Evolutionary conservation across 768 basidiomycete species (phyloP).

Genomic region (Trametes cinnabarina): DNA sequence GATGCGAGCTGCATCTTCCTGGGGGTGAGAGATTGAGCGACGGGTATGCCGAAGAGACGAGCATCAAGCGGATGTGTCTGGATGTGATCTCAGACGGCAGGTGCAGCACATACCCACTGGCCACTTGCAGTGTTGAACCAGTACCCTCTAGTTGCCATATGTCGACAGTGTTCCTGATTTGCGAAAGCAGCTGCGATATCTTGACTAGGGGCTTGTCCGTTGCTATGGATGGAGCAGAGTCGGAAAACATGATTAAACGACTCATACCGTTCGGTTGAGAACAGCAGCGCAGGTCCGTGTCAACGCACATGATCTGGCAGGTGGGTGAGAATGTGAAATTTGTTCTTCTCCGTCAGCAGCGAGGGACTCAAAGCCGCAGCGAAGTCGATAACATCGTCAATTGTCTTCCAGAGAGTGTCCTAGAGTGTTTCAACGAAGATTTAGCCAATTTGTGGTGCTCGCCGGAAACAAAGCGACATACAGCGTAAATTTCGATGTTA

Average conservation of each 20-base stretch:
- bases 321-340: conserved; percentile 32
- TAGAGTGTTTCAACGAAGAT: no score
- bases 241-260: conserved; percentile 30
- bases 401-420: conserved; percentile 12
- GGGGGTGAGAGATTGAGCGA: neutral
- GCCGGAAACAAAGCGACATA: neutral
- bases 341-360: conserved; percentile 26
- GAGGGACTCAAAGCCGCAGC: conserved; percentile 16
- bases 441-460: neutral
- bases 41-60: neutral
- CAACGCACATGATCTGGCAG: conserved; percentile 22
- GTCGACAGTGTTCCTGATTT: conserved; percentile 6
- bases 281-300: conserved; percentile 31
- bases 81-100: neutral
- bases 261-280: conserved; percentile 32
- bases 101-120: neutral
- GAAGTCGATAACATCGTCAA: conserved; percentile 23
- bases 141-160: conserved; percentile 11
- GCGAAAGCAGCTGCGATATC: conserved; percentile 23
- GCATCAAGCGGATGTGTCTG: neutral
- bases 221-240: conserved; percentile 25
- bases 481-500: neutral
- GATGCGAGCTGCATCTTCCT: neutral
- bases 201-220: conserved; percentile 27
- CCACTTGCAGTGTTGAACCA: neutral